Conservation (phyloP, 306 rosid species). For the Gastrolobium villosum region DNA sequence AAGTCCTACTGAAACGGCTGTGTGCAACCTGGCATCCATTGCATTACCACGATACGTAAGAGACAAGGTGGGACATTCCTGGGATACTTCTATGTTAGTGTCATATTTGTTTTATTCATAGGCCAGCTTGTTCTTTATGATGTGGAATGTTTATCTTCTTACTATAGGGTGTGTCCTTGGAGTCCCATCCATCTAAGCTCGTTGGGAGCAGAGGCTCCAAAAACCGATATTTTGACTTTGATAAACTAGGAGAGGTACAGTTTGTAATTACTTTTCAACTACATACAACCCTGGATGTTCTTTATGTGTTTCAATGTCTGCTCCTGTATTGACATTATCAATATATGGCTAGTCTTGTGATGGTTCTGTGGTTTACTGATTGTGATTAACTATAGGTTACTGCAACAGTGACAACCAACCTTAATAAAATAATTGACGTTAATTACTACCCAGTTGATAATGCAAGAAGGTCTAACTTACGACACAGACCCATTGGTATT, state of each 20-base stretch:
- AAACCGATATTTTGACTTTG: slow-evolving; percentile 90
- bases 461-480: slow-evolving; percentile 80
- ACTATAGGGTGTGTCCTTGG: slow-evolving; percentile 75
- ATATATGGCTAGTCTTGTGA: slow-evolving; percentile 2
- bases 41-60: slow-evolving; percentile 94
- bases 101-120: background rate
- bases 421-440: slow-evolving; percentile 90
- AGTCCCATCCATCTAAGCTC: slow-evolving; percentile 93
- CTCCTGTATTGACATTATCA: background rate
- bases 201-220: slow-evolving; percentile 88
- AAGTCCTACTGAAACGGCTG: slow-evolving; percentile 97
- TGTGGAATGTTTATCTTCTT: slow-evolving; percentile 31
- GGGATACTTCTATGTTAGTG: background rate
- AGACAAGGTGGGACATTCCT: slow-evolving; percentile 73
- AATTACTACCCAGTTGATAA: slow-evolving; percentile 93
- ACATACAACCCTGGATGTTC: background rate
- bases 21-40: slow-evolving; percentile 98
- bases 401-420: slow-evolving; percentile 76
- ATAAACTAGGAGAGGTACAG: slow-evolving; percentile 84
- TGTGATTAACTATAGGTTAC: slow-evolving; percentile 63
- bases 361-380: background rate
- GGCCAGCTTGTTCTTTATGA: slow-evolving; percentile 23
- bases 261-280: slow-evolving; percentile 14
- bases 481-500: slow-evolving; percentile 96
- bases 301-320: slow-evolving; percentile 7